Base-by-base conservation (phyloP, 2,329 filamentous ascomycete genomes). In the Alternaria rosae region DNA sequence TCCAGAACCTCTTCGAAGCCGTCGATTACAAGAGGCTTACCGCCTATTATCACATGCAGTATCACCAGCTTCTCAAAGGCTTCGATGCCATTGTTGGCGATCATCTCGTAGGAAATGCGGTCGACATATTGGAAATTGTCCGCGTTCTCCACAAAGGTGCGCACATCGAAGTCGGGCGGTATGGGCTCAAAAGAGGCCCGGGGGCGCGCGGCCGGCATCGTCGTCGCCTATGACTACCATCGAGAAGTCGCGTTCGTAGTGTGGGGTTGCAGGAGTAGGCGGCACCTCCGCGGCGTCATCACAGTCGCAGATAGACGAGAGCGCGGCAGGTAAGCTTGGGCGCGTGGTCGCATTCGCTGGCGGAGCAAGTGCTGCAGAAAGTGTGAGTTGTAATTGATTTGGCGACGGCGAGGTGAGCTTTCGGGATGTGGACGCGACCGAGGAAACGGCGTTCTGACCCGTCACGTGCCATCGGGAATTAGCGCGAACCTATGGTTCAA, bases 181-280 rank as follows among this genome's bases (percentile, higher is more conserved):
- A 98, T 92, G 1, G 94, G 94, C 78, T 97, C 93, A 79, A 98
- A 98, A 54, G 93, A 92, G 15, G 93, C 93, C 75, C 93, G 90
- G 1, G 92, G 92, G 71, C 94, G 89, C 61, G 90, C 84, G 13
- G 91, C 85, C 57, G 92, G 91, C 93, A 97, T 97, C 26, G 73
- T 66, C 32, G 44, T 8, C n/a, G 23, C 8, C 21, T 42, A 30
- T 11, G 3, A 28, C 56, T 62, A 57, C 47, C 66, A 71, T 73
- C 6, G 32, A 69, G 41, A 23, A 44, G 44, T 54, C 48, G 54
- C 51, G 48, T 47, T 38, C 35, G 35, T 8, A 51, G 17, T 48
- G 23, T 44, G 38, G 47, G 55, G 42, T 42, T 17, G 12, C 25
- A 25, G 7, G n/a, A 8, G 6, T 20, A 20, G 7, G 25, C 35